Conservation (phyloP, 1,284 basidiomycete species). For the Fomitopsis betulina region DNA sequence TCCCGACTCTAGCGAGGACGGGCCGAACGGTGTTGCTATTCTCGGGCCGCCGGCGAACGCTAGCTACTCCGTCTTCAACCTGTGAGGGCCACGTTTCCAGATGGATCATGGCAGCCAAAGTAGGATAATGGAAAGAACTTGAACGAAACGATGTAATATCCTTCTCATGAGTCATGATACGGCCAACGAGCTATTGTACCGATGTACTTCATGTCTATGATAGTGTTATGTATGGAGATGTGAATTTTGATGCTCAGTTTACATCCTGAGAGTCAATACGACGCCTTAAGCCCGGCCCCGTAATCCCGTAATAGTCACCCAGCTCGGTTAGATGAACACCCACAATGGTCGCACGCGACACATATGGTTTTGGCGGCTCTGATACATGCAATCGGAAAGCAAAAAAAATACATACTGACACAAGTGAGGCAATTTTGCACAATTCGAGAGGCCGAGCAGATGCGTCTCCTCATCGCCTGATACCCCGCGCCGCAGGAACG, state of each 20-base stretch:
- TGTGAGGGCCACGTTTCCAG: background rate
- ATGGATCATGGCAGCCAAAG: background rate
- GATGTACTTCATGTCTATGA: no score
- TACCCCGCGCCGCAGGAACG: conserved; percentile 68
- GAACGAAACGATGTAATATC: no score
- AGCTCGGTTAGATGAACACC: no score
- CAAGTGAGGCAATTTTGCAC: conserved; percentile 20
- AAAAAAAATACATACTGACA: conserved; percentile 18
- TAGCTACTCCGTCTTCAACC: background rate
- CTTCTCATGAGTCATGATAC: no score
- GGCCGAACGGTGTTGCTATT: background rate
- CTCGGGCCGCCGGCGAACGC: background rate
- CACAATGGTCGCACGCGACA: background rate
- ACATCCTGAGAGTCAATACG: no score
- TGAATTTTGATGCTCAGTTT: no score
- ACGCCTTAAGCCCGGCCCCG: background rate
- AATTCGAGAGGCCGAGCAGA: conserved; percentile 5
- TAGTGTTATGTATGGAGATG: no score
- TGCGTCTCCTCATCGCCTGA: conserved; percentile 56
- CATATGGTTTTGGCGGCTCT: background rate
- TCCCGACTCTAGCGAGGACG: conserved; percentile 19
- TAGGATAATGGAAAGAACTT: background rate
- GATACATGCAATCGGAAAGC: background rate
- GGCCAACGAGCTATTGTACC: no score
- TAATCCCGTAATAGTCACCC: background rate